These are phyloP conservation scores for Paralagenidium karlingii DNA, from an alignment of 352 stramenopile genomes.

Conservation along the genomic window DNA sequence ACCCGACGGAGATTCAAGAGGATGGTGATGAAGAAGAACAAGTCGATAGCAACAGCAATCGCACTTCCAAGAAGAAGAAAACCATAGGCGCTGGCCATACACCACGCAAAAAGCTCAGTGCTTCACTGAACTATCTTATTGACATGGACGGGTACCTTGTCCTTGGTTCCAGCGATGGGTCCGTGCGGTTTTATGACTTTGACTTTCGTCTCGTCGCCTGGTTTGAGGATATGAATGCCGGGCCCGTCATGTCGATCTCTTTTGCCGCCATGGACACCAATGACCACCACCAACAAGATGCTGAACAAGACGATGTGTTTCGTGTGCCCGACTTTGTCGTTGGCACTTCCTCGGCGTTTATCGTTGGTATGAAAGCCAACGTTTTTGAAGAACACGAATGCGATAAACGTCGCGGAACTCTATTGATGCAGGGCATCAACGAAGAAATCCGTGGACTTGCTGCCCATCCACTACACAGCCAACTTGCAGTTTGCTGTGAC, in stretches of 20 bases:
- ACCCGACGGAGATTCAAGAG: not conserved
- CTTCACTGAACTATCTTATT: conserved; percentile 37
- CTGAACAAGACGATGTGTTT: conserved; percentile 34
- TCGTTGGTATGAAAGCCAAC: conserved; percentile 64
- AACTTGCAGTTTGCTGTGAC: conserved; percentile 72
- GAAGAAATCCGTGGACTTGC: conserved; percentile 75
- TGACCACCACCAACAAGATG: conserved; percentile 4
- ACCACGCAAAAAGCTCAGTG: conserved; percentile 7
- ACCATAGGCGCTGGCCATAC: no score
- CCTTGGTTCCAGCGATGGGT: conserved; percentile 79
- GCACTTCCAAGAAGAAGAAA: conserved; percentile 16
- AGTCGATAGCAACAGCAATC: no score
- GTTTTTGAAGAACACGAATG: conserved; percentile 82
- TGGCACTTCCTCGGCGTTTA: conserved; percentile 71
- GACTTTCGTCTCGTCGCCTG: conserved; percentile 87
- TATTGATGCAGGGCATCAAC: conserved; percentile 86
- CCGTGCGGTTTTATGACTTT: conserved; percentile 90
- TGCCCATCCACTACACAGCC: conserved; percentile 51
- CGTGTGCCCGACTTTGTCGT: conserved; percentile 87
- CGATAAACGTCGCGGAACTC: conserved; percentile 74
- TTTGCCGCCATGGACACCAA: conserved; percentile 34
- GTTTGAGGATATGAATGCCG: conserved; percentile 90
- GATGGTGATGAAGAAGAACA: no score
- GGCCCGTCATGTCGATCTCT: conserved; percentile 78
- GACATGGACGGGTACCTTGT: conserved; percentile 87